Conservation (phyloP, 768 basidiomycete genomes). For the Suillus decipiens region DNA sequence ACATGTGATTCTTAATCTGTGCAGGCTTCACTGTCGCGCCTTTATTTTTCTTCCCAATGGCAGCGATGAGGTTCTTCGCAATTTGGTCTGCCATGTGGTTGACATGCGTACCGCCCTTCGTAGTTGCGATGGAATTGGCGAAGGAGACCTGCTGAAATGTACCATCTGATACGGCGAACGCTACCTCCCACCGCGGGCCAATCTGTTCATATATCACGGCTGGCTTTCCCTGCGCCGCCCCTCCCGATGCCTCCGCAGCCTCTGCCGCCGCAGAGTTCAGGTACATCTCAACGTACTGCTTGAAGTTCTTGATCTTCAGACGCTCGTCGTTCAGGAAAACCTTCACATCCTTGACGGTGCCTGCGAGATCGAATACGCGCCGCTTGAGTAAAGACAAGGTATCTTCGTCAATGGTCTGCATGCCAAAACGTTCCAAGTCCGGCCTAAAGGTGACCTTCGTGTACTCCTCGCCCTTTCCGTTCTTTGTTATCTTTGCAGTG, state of each 20-base stretch:
- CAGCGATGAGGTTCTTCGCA: constrained; percentile 77
- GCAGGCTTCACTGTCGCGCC: constrained; percentile 89
- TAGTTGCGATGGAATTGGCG: constrained; percentile 96
- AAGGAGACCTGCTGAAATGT: constrained; percentile 94
- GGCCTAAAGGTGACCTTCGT: constrained; percentile 93
- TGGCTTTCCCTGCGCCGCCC: constrained; percentile 78
- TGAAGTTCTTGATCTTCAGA: constrained; percentile 92
- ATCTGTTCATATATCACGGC: constrained; percentile 80
- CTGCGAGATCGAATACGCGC: constrained; percentile 96
- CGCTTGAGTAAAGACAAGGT: constrained; percentile 86
- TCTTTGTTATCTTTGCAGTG: constrained; percentile 92
- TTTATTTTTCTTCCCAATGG: constrained; percentile 97
- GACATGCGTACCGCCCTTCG: constrained; percentile 96
- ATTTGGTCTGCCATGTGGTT: constrained; percentile 83
- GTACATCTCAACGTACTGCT: constrained; percentile 96
- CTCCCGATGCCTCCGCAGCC: constrained; percentile 69
- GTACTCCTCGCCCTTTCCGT: constrained; percentile 83
- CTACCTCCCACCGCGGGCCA: constrained; percentile 89
- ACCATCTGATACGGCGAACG: constrained; percentile 92
- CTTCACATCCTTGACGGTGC: constrained; percentile 91
- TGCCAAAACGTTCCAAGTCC: constrained; percentile 89
- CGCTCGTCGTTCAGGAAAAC: constrained; percentile 92
- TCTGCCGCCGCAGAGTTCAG: constrained; percentile 74
- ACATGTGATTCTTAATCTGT: constrained; percentile 97
- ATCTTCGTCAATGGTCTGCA: constrained; percentile 89